These are phyloP conservation scores for Agarophyton chilense DNA, from an alignment of 23 red algal species.

Conservation along the genomic window DNA sequence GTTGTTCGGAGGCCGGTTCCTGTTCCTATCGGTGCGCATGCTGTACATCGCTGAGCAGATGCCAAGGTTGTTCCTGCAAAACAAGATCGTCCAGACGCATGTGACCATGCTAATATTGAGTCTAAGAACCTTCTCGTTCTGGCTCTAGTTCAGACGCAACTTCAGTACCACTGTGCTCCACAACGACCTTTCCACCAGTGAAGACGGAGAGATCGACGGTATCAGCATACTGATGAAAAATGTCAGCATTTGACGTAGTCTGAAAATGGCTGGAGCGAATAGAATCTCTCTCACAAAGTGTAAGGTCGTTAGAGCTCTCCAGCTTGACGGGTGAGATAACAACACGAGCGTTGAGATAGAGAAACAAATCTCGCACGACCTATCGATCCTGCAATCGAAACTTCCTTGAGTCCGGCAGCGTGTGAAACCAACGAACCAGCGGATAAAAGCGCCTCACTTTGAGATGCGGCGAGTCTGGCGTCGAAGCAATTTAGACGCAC, in stretches of 20 bases:
- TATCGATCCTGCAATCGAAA: conserved; percentile 14
- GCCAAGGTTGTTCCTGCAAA: not conserved
- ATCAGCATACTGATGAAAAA: conserved; percentile 22
- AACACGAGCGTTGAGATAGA: conserved; percentile 17
- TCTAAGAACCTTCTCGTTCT: conserved; percentile 29
- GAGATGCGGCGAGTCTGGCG: not conserved
- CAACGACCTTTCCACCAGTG: not conserved
- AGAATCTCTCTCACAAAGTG: conserved; percentile 10
- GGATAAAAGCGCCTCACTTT: conserved; percentile 1
- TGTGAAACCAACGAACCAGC: conserved; percentile 1
- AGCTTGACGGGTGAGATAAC: conserved; percentile 6
- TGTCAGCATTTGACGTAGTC: conserved; percentile 9
- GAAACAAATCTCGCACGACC: conserved; percentile 50
- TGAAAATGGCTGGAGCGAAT: conserved; percentile 30
- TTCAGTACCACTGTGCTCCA: conserved; percentile 31
- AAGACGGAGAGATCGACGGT: conserved; percentile 1
- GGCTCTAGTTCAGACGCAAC: conserved; percentile 23
- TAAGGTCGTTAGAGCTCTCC: not conserved
- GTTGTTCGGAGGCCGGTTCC: conserved; percentile 37
- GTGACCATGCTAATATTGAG: conserved; percentile 34
- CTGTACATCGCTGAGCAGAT: too few species aligned
- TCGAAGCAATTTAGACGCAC: not conserved
- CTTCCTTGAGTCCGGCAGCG: conserved; percentile 50
- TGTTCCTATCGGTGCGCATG: not conserved
- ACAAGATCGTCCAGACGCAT: not conserved